phyloP scores from a whole-genome alignment of 2,329 filamentous ascomycete species.

The Chaetomiaceae sp. region DNA sequence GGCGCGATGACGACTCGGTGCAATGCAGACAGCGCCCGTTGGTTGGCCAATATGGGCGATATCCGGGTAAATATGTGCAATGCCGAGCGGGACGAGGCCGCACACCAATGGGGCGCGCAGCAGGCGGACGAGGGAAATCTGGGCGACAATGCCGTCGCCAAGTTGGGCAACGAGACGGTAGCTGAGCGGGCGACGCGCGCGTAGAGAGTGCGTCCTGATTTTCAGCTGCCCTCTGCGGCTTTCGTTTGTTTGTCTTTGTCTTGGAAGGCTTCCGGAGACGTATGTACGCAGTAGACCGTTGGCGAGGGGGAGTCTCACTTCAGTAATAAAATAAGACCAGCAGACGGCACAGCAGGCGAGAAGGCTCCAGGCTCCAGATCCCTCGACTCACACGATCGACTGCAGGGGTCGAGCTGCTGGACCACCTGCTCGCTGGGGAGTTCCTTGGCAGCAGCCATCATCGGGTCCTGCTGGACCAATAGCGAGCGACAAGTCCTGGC shows the following conservation, averaged over 20 bases:
- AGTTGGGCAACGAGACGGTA: conserved; percentile 11
- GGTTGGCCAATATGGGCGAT: conserved; percentile 24
- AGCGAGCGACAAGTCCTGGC: background rate
- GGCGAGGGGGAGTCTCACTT: too few relatives aligned
- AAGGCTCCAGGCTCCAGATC: too few relatives aligned
- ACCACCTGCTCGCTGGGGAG: conserved; percentile 5
- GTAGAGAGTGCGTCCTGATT: background rate
- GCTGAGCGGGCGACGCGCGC: background rate
- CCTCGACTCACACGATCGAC: conserved; percentile 7
- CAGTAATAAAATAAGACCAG: conserved; percentile 18
- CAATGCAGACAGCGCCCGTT: conserved; percentile 11
- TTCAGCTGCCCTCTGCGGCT: too few relatives aligned
- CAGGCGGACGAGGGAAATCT: conserved; percentile 19
- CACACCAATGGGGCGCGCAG: conserved; percentile 23
- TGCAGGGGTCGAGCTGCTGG: conserved; percentile 8
- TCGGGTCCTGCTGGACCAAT: conserved; percentile 9
- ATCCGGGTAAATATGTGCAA: conserved; percentile 27
- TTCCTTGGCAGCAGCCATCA: conserved; percentile 8
- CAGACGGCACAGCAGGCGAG: conserved; percentile 16
- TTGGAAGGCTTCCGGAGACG: too few relatives aligned
- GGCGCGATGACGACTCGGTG: background rate
- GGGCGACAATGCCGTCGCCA: conserved; percentile 23
- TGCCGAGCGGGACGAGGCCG: conserved; percentile 15
- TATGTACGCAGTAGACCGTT: background rate
- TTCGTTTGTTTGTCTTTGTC: too few relatives aligned